phyloP scores from a whole-genome alignment of 768 basidiomycete species.

The Xerocomus potaroensis region DNA sequence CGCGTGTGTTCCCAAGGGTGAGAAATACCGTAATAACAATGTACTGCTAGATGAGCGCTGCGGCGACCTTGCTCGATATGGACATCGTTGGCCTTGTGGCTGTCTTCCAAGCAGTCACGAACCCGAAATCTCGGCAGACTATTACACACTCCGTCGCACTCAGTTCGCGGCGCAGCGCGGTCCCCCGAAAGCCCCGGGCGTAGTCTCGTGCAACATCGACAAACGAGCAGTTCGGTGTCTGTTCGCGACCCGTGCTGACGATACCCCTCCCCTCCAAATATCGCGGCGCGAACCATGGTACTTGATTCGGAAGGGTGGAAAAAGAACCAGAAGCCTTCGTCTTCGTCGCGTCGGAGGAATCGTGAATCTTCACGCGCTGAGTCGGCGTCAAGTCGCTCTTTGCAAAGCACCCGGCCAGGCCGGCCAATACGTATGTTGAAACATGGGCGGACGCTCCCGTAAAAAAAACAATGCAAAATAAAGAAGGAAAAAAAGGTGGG shows the following conservation, averaged over 20 bases:
- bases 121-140: too few relatives aligned
- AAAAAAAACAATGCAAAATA: neutral
- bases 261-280: neutral
- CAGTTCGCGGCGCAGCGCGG: neutral
- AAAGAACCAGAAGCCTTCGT: neutral
- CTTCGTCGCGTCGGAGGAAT: neutral
- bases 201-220: neutral
- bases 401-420: neutral
- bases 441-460: neutral
- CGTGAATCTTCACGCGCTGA: neutral
- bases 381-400: slow-evolving; percentile 2
- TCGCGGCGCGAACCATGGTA: neutral
- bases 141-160: neutral
- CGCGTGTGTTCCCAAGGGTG: neutral
- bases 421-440: neutral
- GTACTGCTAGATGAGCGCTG: neutral
- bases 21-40: neutral
- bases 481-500: neutral
- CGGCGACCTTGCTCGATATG: neutral
- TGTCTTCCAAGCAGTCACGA: neutral
- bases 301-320: neutral
- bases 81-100: neutral
- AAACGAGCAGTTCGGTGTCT: slow-evolving; percentile 1
- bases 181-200: neutral
- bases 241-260: neutral